Percentiles rank a stretch among this genome's conserved stretches.
These are phyloP conservation scores for Daldinia childiae DNA, from an alignment of 495 filamentous ascomycete species.

Conservation along the genomic window DNA sequence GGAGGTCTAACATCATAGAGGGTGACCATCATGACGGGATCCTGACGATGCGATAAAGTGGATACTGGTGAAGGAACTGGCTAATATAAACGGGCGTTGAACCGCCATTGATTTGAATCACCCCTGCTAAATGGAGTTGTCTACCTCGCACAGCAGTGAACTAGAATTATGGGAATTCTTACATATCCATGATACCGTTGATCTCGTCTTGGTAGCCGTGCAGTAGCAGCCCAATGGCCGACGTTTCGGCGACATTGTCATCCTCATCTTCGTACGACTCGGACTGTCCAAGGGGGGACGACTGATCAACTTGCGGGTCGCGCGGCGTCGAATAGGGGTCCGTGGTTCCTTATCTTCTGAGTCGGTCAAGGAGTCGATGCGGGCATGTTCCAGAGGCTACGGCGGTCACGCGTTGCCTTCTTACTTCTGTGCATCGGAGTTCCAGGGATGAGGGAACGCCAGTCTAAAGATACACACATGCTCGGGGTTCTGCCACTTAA, in stretches of 20 bases:
- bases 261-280: constrained; percentile 30
- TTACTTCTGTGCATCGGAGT: constrained; percentile 20
- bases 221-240: constrained; percentile 28
- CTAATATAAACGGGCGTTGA: constrained; percentile 38
- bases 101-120: constrained; percentile 17
- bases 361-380: constrained; percentile 33
- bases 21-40: constrained; percentile 27
- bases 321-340: constrained; percentile 32
- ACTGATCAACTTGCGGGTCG: constrained; percentile 32
- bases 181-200: constrained; percentile 34
- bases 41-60: constrained; percentile 36
- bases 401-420: constrained; percentile 14
- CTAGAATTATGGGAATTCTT: constrained; percentile 36
- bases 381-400: constrained; percentile 14
- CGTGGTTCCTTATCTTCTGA: constrained; percentile 33
- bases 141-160: constrained; percentile 35
- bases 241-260: constrained; percentile 26
- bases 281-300: constrained; percentile 11
- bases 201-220: constrained; percentile 18
- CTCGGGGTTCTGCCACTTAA: constrained; percentile 15
- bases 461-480: constrained; percentile 12
- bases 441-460: constrained; percentile 11
- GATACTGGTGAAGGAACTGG: constrained; percentile 29
- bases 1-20: constrained; percentile 23
- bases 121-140: constrained; percentile 29